These are phyloP conservation scores for Eimeria zaria DNA, from an alignment of 169 alveolate species.

Conservation along the genomic window DNA sequence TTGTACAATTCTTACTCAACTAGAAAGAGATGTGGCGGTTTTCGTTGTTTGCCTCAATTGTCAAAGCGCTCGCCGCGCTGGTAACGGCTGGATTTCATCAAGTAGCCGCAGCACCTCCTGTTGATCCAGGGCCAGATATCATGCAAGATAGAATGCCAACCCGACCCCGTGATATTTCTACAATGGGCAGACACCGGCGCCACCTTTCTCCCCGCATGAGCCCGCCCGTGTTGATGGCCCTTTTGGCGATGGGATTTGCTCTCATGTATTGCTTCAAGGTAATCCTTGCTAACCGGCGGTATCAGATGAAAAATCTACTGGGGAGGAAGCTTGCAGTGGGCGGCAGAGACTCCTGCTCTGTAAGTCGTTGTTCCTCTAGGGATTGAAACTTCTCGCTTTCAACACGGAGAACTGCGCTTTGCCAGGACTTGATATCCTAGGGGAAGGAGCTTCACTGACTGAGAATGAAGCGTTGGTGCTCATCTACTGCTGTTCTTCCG, in stretches of 20 bases:
- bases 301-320: background rate
- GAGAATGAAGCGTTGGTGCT: background rate
- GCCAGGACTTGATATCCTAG: background rate
- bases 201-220: background rate
- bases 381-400: background rate
- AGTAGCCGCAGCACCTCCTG: background rate
- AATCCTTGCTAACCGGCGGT: background rate
- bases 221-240: background rate
- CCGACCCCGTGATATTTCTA: background rate
- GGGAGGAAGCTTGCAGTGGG: background rate
- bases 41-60: background rate
- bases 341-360: constrained; percentile 8
- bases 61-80: background rate
- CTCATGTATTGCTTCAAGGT: background rate
- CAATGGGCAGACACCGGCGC: background rate
- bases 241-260: background rate
- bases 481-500: background rate
- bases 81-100: background rate
- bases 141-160: background rate
- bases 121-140: background rate
- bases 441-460: background rate
- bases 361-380: background rate
- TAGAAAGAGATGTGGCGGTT: background rate
- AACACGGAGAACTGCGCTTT: background rate
- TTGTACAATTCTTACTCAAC: background rate